Evolutionary conservation across 2,329 filamentous ascomycete species (phyloP).

Genomic region (Paracoccidioides brasiliensis): DNA sequence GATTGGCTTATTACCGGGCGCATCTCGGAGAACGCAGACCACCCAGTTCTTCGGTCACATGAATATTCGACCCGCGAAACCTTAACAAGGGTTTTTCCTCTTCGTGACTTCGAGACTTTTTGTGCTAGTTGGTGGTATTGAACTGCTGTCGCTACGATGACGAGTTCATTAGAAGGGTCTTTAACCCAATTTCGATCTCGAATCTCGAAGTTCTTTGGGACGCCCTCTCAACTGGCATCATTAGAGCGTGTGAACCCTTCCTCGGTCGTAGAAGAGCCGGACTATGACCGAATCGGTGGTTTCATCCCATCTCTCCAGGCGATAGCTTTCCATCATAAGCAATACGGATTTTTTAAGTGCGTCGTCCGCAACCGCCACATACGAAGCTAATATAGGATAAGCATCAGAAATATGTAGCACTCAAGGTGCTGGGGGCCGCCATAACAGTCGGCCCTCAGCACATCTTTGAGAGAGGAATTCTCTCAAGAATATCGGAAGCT

Average conservation of each 20-base stretch:
- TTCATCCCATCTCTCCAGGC: conserved; percentile 78
- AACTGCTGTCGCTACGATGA: no score
- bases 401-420: conserved; percentile 13
- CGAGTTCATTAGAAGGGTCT: no score
- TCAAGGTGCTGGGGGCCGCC: conserved; percentile 17
- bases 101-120: no score
- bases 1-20: no score
- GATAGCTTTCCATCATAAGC: no score
- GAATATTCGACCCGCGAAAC: no score
- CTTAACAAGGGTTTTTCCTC: no score
- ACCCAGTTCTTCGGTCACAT: no score
- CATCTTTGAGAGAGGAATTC: conserved; percentile 15
- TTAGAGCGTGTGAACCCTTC: not conserved
- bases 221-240: not conserved
- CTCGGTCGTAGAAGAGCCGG: conserved; percentile 56
- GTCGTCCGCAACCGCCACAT: conserved; percentile 85
- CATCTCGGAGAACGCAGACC: no score
- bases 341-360: no score
- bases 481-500: conserved; percentile 10
- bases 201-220: not conserved
- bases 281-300: conserved; percentile 90
- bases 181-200: not conserved
- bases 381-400: conserved; percentile 53
- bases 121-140: no score
- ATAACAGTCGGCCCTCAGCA: conserved; percentile 14